These are phyloP conservation scores for Bretziella fagacearum DNA, from an alignment of 2,329 filamentous ascomycete species.

Conservation along the genomic window DNA sequence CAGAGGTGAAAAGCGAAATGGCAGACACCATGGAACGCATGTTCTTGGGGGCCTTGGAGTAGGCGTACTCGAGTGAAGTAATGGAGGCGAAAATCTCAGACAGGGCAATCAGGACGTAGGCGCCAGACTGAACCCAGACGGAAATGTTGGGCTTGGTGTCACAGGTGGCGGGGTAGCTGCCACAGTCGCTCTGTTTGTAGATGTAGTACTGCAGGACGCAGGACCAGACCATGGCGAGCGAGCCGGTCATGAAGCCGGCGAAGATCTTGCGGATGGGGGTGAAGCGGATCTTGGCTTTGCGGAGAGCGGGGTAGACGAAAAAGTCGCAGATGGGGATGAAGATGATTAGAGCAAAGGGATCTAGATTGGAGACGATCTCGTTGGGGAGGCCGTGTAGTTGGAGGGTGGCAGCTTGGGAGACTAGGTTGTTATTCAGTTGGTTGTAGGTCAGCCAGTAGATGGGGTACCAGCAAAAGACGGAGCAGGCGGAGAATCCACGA, in stretches of 20 bases:
- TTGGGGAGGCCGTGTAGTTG: slow-evolving; percentile 54
- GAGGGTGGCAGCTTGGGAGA: slow-evolving; percentile 49
- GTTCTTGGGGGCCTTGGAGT: slow-evolving; percentile 58
- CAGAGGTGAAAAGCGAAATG: slow-evolving; percentile 51
- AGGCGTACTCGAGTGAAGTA: slow-evolving; percentile 54
- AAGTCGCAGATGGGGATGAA: slow-evolving; percentile 55
- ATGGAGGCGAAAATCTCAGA: slow-evolving; percentile 34
- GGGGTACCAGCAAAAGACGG: slow-evolving; percentile 53
- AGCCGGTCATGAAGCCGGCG: slow-evolving; percentile 47
- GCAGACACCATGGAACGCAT: slow-evolving; percentile 59
- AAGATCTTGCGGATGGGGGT: slow-evolving; percentile 63
- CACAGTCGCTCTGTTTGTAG: slow-evolving; percentile 47
- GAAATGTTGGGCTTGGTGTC: slow-evolving; percentile 35
- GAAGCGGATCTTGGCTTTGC: slow-evolving; percentile 46
- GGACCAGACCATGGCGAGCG: slow-evolving; percentile 41
- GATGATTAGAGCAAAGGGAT: slow-evolving; percentile 57
- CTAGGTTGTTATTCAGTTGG: slow-evolving; percentile 39
- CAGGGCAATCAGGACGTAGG: slow-evolving; percentile 32
- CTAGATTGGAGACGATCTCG: slow-evolving; percentile 57
- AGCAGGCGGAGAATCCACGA: slow-evolving; percentile 49
- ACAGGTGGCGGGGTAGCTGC: slow-evolving; percentile 24
- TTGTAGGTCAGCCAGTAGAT: slow-evolving; percentile 38
- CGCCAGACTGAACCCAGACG: slow-evolving; percentile 42
- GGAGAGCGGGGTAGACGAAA: slow-evolving; percentile 49
- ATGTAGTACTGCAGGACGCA: slow-evolving; percentile 41